Evolutionary conservation across 495 filamentous ascomycete genomes (phyloP).

Genomic region (Lichina pygmaea): DNA sequence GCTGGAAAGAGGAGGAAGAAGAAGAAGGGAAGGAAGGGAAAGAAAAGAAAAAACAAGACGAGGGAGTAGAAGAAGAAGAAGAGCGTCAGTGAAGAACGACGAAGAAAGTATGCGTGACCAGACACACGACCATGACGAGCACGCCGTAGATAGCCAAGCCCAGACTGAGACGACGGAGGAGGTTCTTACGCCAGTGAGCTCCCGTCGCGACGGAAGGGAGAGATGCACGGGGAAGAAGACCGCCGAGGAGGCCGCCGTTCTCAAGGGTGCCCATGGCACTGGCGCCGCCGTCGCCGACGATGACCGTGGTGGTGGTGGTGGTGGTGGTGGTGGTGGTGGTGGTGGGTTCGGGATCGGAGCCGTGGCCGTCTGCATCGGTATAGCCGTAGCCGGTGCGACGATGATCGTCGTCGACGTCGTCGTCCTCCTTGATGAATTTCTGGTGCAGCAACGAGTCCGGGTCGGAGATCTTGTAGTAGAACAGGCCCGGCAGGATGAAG

Average conservation of each 20-base stretch:
- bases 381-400: conserved; percentile 19
- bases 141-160: conserved; percentile 59
- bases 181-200: conserved; percentile 21
- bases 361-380: conserved; percentile 13
- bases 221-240: too few species aligned
- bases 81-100: conserved; percentile 21
- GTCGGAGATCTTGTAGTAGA: conserved; percentile 91
- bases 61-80: neutral
- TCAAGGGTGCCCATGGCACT: too few species aligned
- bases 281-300: conserved; percentile 11
- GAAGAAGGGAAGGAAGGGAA: neutral
- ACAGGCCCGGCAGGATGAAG: conserved; percentile 84
- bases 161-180: conserved; percentile 48
- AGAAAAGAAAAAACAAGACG: neutral
- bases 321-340: conserved; percentile 5
- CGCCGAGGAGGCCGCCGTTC: conserved; percentile 9
- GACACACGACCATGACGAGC: conserved; percentile 69
- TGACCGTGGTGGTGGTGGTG: conserved; percentile 7
- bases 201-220: conserved; percentile 5
- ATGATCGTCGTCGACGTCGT: conserved; percentile 23
- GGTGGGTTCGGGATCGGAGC: neutral
- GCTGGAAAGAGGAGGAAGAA: neutral
- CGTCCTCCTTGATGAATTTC: conserved; percentile 61
- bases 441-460: conserved; percentile 67
- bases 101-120: conserved; percentile 62